A percentile compares a stretch with the other conserved stretches of the same genome.
These are phyloP conservation scores for Pseudoneurospora amorphoporcata DNA, from an alignment of 495 filamentous ascomycete species.

Conservation along the genomic window DNA sequence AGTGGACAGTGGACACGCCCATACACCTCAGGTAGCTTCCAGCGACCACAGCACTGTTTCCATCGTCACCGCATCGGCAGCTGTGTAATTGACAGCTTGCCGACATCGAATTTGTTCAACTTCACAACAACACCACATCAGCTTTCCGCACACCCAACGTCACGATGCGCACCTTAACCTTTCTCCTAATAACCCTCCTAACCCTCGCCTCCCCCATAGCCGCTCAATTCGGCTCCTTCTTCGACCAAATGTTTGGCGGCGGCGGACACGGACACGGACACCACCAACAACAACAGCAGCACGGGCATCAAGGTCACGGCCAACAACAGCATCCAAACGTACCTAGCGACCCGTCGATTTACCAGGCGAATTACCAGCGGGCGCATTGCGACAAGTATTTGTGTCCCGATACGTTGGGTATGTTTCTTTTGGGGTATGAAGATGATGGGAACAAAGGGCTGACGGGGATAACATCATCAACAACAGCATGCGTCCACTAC, in stretches of 20 bases:
- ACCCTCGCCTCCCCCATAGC: conserved; percentile 22
- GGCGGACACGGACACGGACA: conserved; percentile 23
- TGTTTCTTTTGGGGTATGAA: not conserved
- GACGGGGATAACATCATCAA: not conserved
- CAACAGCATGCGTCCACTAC: conserved; percentile 71
- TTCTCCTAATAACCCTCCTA: conserved; percentile 11
- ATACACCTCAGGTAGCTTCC: not conserved
- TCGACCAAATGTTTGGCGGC: conserved; percentile 67
- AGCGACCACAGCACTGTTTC: not conserved
- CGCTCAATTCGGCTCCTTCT: conserved; percentile 69
- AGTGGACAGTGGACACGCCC: not conserved
- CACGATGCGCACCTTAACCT: conserved; percentile 19
- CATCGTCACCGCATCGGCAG: not conserved
- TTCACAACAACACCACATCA: not conserved
- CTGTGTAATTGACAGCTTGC: not conserved
- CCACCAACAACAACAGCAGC: conserved; percentile 32
- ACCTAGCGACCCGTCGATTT: conserved; percentile 65
- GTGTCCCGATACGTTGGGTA: conserved; percentile 74
- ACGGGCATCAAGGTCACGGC: conserved; percentile 28
- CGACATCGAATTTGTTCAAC: not conserved
- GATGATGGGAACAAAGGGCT: not conserved
- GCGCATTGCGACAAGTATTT: conserved; percentile 79
- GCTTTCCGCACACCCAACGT: no score
- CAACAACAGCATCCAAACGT: conserved; percentile 61
- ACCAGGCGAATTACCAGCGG: conserved; percentile 58